Evolutionary conservation across 2,329 filamentous ascomycete genomes (phyloP).

Genomic region (Curvularia spicifera): DNA sequence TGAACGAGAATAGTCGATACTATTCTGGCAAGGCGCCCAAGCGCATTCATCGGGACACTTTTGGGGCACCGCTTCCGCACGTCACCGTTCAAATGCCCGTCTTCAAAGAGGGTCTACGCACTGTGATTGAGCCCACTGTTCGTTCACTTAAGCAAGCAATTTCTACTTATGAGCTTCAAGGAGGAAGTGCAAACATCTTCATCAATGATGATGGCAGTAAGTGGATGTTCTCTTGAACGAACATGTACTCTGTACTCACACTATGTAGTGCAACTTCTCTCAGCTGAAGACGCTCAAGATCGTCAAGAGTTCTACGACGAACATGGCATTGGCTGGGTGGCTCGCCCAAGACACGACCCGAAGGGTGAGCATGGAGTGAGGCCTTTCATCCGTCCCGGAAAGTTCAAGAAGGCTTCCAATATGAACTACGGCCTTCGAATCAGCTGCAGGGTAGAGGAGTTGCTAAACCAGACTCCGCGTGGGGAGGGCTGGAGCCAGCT

Average conservation of each 20-base stretch:
- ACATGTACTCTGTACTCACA: slow-evolving; percentile 2
- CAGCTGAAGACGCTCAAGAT: slow-evolving; percentile 53
- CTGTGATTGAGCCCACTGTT: slow-evolving; percentile 78
- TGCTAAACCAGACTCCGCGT: slow-evolving; percentile 52
- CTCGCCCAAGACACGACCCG: slow-evolving; percentile 54
- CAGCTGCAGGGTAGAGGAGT: slow-evolving; percentile 67
- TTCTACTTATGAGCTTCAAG: slow-evolving; percentile 60
- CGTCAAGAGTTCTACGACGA: slow-evolving; percentile 59
- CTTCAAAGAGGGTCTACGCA: slow-evolving; percentile 80
- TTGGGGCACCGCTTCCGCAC: slow-evolving; percentile 67
- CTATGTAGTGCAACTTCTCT: slow-evolving; percentile 61
- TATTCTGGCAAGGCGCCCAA: slow-evolving; percentile 68
- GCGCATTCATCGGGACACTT: slow-evolving; percentile 59
- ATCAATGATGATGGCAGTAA: slow-evolving; percentile 69
- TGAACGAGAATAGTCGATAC: slow-evolving; percentile 79
- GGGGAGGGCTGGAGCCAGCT: slow-evolving; percentile 39
- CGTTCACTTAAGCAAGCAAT: slow-evolving; percentile 75
- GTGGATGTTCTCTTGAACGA: not conserved
- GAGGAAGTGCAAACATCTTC: slow-evolving; percentile 72
- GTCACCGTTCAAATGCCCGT: slow-evolving; percentile 82
- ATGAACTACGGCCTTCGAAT: slow-evolving; percentile 74
- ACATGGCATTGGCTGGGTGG: slow-evolving; percentile 58
- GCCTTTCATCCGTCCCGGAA: slow-evolving; percentile 40
- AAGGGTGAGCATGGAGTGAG: slow-evolving; percentile 25
- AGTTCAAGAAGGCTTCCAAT: slow-evolving; percentile 65